Conservation (phyloP, 1,284 basidiomycete species). For the Ceratobasidium sp. region DNA sequence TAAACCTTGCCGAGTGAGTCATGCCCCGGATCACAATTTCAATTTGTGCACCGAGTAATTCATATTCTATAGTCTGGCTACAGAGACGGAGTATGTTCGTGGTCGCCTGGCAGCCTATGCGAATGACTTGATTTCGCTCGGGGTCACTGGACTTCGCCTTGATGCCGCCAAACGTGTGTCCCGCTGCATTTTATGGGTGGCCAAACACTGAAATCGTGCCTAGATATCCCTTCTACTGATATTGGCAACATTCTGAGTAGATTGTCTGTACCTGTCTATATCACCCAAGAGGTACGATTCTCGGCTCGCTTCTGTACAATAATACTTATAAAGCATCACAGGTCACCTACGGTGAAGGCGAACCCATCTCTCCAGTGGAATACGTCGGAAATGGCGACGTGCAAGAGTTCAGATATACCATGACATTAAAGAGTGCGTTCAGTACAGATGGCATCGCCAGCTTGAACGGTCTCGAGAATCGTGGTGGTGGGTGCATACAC, state of each 20-base stretch:
- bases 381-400: constrained; percentile 41
- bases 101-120: constrained; percentile 58
- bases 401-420: constrained; percentile 65
- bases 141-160: constrained; percentile 68
- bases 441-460: constrained; percentile 58
- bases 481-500: constrained; percentile 50
- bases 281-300: constrained; percentile 40
- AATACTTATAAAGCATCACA: background rate
- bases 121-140: constrained; percentile 64
- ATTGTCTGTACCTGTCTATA: constrained; percentile 29
- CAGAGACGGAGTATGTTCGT: constrained; percentile 67
- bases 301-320: background rate
- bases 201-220: background rate
- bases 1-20: constrained; percentile 42
- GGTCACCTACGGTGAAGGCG: constrained; percentile 38
- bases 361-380: constrained; percentile 22
- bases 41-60: too few species aligned
- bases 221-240: constrained; percentile 41
- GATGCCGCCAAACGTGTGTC: constrained; percentile 73
- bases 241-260: constrained; percentile 40
- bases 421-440: constrained; percentile 61
- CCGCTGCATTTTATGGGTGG: constrained; percentile 48
- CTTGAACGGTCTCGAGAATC: constrained; percentile 63
- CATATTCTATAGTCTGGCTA: constrained; percentile 54
- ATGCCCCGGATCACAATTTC: too few species aligned